These are phyloP conservation scores for Alternaria triticina DNA, from an alignment of 2,329 filamentous ascomycete genomes.

Conservation along the genomic window DNA sequence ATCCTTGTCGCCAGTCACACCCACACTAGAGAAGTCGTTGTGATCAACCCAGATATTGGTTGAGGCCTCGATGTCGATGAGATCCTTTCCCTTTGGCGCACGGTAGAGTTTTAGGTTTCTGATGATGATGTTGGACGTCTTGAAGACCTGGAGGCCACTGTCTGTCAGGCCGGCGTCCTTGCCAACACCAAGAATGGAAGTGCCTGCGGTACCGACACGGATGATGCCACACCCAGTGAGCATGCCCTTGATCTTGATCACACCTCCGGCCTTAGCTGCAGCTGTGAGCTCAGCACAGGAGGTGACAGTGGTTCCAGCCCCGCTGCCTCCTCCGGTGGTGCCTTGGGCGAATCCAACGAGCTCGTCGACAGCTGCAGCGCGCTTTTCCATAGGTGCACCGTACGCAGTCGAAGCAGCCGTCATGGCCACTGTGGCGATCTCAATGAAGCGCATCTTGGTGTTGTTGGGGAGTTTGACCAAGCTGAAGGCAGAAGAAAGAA, in stretches of 20 bases:
- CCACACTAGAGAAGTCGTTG: conserved; percentile 66
- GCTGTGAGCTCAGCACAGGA: conserved; percentile 58
- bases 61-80: conserved; percentile 63
- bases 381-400: conserved; percentile 30
- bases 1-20: conserved; percentile 39
- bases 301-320: conserved; percentile 62
- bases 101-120: conserved; percentile 68
- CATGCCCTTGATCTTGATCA: conserved; percentile 42
- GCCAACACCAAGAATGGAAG: conserved; percentile 49
- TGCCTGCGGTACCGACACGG: conserved; percentile 30
- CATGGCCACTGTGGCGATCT: conserved; percentile 30
- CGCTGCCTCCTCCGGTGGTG: conserved; percentile 63
- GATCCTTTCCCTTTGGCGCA: conserved; percentile 63
- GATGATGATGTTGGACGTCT: conserved; percentile 65
- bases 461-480: not conserved
- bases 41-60: conserved; percentile 70
- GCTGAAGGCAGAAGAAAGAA: conserved; percentile 7
- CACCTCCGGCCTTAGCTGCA: conserved; percentile 51
- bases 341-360: conserved; percentile 57
- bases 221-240: conserved; percentile 42
- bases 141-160: conserved; percentile 61
- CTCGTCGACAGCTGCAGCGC: conserved; percentile 38
- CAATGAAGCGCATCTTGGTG: conserved; percentile 37
- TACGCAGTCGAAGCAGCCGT: conserved; percentile 34
- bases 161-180: conserved; percentile 51